Conservation (phyloP, 2,329 filamentous ascomycete species). For the Claviceps citrina region DNA sequence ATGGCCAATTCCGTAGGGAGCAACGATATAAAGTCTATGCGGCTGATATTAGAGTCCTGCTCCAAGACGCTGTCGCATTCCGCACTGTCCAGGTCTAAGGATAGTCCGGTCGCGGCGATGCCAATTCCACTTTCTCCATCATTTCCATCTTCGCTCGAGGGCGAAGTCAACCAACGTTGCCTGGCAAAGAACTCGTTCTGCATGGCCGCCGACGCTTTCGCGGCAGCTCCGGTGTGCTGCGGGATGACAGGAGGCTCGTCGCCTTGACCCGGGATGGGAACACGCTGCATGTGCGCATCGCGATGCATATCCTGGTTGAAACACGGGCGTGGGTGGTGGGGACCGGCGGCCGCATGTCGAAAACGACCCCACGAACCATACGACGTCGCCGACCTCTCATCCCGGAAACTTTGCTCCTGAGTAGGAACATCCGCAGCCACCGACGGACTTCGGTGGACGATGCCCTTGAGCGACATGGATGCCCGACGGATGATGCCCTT, state of each 20-base stretch:
- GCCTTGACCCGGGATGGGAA: constrained; percentile 33
- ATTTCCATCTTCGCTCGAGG: constrained; percentile 30
- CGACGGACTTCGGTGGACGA: constrained; percentile 34
- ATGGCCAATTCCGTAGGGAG: constrained; percentile 45
- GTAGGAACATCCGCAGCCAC: constrained; percentile 18
- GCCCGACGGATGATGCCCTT: constrained; percentile 40
- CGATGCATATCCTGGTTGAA: constrained; percentile 25
- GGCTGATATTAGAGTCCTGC: constrained; percentile 29
- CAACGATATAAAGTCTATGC: constrained; percentile 40
- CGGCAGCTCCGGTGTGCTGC: constrained; percentile 41
- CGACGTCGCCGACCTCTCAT: constrained; percentile 28
- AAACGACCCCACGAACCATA: constrained; percentile 36
- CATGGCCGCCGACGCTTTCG: constrained; percentile 43
- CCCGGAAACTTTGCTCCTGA: constrained; percentile 14
- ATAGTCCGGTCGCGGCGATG: constrained; percentile 35
- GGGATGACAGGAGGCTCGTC: constrained; percentile 46
- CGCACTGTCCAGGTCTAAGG: constrained; percentile 21
- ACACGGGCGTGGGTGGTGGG: constrained; percentile 31
- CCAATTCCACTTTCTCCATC: constrained; percentile 51
- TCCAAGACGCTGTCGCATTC: constrained; percentile 18
- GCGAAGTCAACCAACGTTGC: constrained; percentile 26
- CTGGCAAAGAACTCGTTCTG: constrained; percentile 36
- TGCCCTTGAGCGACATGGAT: constrained; percentile 37
- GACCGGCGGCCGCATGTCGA: constrained; percentile 34
- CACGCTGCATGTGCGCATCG: constrained; percentile 13